Base-by-base conservation (phyloP, 257 asterid genomes). In the Linderniella brevidens region DNA sequence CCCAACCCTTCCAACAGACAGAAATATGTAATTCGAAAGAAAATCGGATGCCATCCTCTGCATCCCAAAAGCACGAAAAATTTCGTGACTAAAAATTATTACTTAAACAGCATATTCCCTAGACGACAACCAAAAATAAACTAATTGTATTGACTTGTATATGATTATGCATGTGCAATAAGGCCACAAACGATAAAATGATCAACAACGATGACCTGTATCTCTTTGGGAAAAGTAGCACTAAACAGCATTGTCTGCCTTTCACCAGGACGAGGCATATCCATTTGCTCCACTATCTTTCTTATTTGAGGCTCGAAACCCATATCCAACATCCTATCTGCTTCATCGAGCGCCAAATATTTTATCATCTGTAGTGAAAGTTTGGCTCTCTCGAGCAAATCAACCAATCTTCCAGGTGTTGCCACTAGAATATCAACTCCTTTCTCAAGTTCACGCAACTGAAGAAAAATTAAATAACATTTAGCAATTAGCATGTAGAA, bases 401-500 rank as follows among this genome's bases (percentile, higher is more conserved):
- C 95, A 17, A 85, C 92, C 64, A 80, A 67, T 74, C 92, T 73
- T 57, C 95, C 95, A 20, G 95, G 95, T 37, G 95, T 84, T 37
- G 95, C 95, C 75, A 84, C 95, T 56, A 81, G 76, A 71, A 81
- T 78, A 76, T 85, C 96, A 68, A 85, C 96, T 16, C 96, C 96
- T 66, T 80, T 78, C 76, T 84, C 93, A 49, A 84, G 79, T 71
- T 84, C 95, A 6, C 95, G 87, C 54, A 84, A 55, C 95, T 84
- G 72, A 50, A 53, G 16, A 54, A 19, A 66, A 46, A 51, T n/a
- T 45, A 56, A 36, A 20, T 52, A 38, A 42, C 17, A 49, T 18
- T 37, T 45, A 53, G 5, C 17, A 49, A 16, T 37, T 45, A 53
- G 5, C 44, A n/a, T 20, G 41, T 42, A 57, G 50, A 19, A 59